Conservation (phyloP, 768 basidiomycete species). For the Leccinum broughii region DNA sequence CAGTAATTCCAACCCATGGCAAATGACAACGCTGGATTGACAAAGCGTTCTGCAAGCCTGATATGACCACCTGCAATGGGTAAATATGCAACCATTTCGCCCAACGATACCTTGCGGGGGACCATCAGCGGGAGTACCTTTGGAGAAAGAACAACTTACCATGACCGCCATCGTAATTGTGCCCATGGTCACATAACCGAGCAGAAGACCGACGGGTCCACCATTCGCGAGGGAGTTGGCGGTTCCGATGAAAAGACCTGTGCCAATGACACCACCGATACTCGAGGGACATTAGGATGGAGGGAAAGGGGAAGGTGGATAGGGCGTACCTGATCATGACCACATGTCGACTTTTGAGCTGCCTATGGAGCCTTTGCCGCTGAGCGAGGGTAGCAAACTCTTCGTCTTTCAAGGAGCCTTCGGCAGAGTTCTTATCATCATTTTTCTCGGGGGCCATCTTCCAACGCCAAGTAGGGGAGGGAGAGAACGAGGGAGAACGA, state of each 20-base stretch:
- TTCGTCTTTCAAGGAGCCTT: constrained; percentile 24
- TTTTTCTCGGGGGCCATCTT: constrained; percentile 22
- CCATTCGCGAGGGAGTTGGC: constrained; percentile 31
- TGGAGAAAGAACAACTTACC: constrained; percentile 16
- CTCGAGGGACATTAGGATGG: constrained; percentile 30
- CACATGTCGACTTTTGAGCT: constrained; percentile 76
- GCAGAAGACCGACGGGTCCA: constrained; percentile 44
- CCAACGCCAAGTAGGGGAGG: too few relatives aligned
- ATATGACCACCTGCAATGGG: constrained; percentile 83
- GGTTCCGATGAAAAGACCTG: not conserved
- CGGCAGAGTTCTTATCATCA: constrained; percentile 5
- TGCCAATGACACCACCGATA: constrained; percentile 46
- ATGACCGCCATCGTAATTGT: constrained; percentile 35
- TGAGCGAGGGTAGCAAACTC: constrained; percentile 8
- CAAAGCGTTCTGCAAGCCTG: constrained; percentile 78
- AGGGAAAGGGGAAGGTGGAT: too few relatives aligned
- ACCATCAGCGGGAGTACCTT: not conserved
- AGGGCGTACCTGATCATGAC: constrained; percentile 70
- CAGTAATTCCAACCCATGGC: constrained; percentile 58
- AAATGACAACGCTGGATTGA: constrained; percentile 68
- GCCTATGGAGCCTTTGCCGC: constrained; percentile 44
- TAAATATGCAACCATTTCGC: constrained; percentile 63
- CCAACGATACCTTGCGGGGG: constrained; percentile 45
- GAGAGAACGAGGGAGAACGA: not conserved
- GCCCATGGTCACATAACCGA: constrained; percentile 39